Conservation (phyloP, 1,139 yeast genomes). For the Insectozyma bohioensis region DNA sequence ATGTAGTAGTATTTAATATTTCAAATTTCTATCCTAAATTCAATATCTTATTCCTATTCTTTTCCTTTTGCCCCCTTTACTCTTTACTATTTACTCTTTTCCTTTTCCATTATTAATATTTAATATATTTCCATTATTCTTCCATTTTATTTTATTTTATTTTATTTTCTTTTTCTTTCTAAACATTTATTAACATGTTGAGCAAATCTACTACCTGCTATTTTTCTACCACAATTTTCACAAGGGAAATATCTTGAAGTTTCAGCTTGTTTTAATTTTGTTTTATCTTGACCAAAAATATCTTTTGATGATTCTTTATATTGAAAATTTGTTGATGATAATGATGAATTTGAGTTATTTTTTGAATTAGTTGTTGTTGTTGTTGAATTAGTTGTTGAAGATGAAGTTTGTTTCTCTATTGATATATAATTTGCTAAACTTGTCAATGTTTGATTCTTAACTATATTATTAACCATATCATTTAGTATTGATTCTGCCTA, state of each 20-base stretch:
- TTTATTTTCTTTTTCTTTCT: conserved; percentile 35
- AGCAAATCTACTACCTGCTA: conserved; percentile 90
- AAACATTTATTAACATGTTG: conserved; percentile 89
- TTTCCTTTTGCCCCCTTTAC: too few relatives aligned
- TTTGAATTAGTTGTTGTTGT: too few relatives aligned
- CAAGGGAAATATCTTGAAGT: conserved; percentile 66
- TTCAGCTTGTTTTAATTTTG: conserved; percentile 39
- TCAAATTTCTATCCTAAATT: too few relatives aligned
- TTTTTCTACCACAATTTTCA: conserved; percentile 76
- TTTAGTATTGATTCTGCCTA: conserved; percentile 31
- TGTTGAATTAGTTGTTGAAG: too few relatives aligned
- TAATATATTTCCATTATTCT: too few relatives aligned
- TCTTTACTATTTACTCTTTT: too few relatives aligned
- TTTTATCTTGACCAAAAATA: conserved; percentile 43
- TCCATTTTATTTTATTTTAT: too few relatives aligned
- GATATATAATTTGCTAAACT: conserved; percentile 28
- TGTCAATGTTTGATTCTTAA: conserved; percentile 34
- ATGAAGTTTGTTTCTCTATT: conserved; percentile 21
- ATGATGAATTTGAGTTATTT: too few relatives aligned
- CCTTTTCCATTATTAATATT: too few relatives aligned
- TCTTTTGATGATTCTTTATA: conserved; percentile 24
- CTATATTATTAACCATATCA: conserved; percentile 37
- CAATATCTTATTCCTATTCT: too few relatives aligned
- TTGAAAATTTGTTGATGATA: conserved; percentile 7
- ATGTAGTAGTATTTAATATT: too few relatives aligned